A percentile compares a stretch with the other conserved stretches of the same genome.
These are phyloP conservation scores for Ceratocystis alfenasii DNA, from an alignment of 2,329 filamentous ascomycete genomes.

Conservation along the genomic window DNA sequence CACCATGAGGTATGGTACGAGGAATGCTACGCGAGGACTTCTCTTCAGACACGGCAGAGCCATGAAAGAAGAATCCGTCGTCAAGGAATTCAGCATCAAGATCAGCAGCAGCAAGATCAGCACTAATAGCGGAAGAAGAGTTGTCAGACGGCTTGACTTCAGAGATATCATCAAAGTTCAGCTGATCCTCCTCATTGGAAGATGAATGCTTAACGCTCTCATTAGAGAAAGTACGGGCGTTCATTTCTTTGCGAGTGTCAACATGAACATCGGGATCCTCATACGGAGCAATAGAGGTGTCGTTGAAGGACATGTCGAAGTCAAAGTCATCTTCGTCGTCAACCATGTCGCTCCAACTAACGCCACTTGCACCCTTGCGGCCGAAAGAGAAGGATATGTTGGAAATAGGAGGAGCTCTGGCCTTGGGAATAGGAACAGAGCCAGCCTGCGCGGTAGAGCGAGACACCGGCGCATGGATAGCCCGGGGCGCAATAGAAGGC, in stretches of 20 bases:
- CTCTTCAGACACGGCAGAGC: constrained; percentile 28
- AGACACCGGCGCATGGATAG: constrained; percentile 8
- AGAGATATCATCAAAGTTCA: constrained; percentile 27
- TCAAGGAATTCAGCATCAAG: constrained; percentile 54
- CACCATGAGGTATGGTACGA: constrained; percentile 28
- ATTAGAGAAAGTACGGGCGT: constrained; percentile 67
- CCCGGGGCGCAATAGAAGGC: constrained; percentile 41
- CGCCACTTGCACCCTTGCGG: constrained; percentile 68
- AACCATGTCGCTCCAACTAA: constrained; percentile 99
- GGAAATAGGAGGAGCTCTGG: constrained; percentile 55
- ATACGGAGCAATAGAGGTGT: constrained; percentile 11
- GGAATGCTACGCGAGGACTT: constrained; percentile 4
- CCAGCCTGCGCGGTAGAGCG: constrained; percentile 34
- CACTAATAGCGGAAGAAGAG: constrained; percentile 18
- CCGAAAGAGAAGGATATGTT: constrained; percentile 73
- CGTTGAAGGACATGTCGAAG: constrained; percentile 24
- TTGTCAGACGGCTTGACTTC: constrained; percentile 23
- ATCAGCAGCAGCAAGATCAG: constrained; percentile 33
- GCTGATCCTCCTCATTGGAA: constrained; percentile 21
- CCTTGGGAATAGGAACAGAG: constrained; percentile 68
- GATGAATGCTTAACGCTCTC: constrained; percentile 43
- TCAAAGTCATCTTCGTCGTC: constrained; percentile 68
- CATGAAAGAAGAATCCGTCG: constrained; percentile 64
- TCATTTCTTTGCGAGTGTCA: constrained; percentile 50
- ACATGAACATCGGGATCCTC: constrained; percentile 27